Base-by-base conservation (phyloP, 495 filamentous ascomycete species). In the Jackrogersella minutella region DNA sequence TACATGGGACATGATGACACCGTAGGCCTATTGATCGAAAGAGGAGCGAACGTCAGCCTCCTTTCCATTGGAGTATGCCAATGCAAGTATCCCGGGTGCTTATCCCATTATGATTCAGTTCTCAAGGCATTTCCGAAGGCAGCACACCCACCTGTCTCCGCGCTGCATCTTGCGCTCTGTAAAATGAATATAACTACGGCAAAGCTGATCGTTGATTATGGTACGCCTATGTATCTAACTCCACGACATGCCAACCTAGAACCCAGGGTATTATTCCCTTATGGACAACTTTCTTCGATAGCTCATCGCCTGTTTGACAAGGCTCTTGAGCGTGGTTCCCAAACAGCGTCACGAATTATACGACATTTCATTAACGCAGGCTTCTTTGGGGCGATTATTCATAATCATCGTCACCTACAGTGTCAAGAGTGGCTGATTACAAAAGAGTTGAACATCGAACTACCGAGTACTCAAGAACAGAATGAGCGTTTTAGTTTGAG, bases 81-180 rank as follows among this genome's bases (percentile, higher is more conserved):
- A 14, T 40, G 50, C 22, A 30, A 13, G 6, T n/a, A 24, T 14
- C 41, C 41, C 4, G 3, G 21, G 26, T n/a, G 10, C 11, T 21
- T 26, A 10, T 44, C 19, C 21, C 8, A 13, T 21, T 19, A 26
- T 46, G 13, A 5, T 24, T 46, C 10, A 26, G 28, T 22, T 30
- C 16, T 37, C 47, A 1, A 2, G 6, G n/a, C 3, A 28, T 50
- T 10, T 50, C 2, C 22, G 10, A 14, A 26, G 21, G 16, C 43
- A 19, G 24, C 31, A n/a, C 24, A 30, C 7, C 5, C 14, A 9
- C 46, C 46, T 30, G 11, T 5, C 11, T 33, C 46, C 6, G 34
- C 47, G 0, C 44, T 62, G n/a, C 50, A 54, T 28, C 58, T 54
- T 28, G 49, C 49, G 0, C 16, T 62, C 39, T 62, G 19, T 28